phyloP scores from a whole-genome alignment of 805 yeast species.

The Metschnikowia rubicola region DNA sequence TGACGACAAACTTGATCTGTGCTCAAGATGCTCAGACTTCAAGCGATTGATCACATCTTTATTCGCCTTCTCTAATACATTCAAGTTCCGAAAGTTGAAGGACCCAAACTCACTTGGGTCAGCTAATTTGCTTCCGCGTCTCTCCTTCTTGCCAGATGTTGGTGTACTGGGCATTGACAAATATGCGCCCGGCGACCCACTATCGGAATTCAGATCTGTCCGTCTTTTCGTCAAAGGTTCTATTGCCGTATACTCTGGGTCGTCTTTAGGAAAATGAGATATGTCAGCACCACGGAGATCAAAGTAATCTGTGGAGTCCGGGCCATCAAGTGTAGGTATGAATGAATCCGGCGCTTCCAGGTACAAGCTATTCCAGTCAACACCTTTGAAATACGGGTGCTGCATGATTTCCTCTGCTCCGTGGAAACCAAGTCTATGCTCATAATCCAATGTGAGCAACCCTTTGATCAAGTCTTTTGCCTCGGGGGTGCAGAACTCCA shows the following conservation, averaged over 20 bases:
- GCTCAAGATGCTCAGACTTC: constrained; percentile 76
- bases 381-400: constrained; percentile 72
- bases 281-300: constrained; percentile 85
- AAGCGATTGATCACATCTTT: constrained; percentile 86
- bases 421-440: constrained; percentile 65
- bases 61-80: constrained; percentile 89
- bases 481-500: constrained; percentile 50
- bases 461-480: constrained; percentile 72
- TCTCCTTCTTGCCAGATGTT: constrained; percentile 47
- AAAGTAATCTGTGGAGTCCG: constrained; percentile 88
- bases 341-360: constrained; percentile 68
- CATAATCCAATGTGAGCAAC: constrained; percentile 62
- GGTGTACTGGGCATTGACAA: constrained; percentile 21
- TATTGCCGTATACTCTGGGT: constrained; percentile 19
- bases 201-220: constrained; percentile 29
- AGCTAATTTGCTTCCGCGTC: constrained; percentile 68
- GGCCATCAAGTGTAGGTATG: constrained; percentile 73
- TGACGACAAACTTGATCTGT: constrained; percentile 46
- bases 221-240: constrained; percentile 48
- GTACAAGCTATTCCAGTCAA: constrained; percentile 73
- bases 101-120: constrained; percentile 86
- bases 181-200: constrained; percentile 13
- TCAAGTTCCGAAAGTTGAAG: constrained; percentile 82
- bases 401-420: constrained; percentile 76
- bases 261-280: constrained; percentile 54